These are phyloP conservation scores for Calocera viscosa DNA, from an alignment of 768 basidiomycete genomes.

Conservation along the genomic window DNA sequence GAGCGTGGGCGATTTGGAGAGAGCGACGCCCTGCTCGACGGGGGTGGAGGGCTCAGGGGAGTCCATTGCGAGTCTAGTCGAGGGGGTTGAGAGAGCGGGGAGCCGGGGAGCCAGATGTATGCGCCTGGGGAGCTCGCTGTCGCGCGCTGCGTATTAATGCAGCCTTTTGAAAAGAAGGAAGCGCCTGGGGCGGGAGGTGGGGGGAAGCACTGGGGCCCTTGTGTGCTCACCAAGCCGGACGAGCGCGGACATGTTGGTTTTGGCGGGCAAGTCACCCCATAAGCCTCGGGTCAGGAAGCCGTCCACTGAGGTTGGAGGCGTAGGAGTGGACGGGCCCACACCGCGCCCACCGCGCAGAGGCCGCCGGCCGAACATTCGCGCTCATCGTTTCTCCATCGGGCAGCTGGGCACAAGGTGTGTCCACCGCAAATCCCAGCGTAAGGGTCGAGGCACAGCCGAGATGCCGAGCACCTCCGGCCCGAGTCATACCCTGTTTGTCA, in stretches of 20 bases:
- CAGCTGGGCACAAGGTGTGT: neutral
- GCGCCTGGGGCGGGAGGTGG: neutral
- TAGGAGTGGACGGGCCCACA: neutral
- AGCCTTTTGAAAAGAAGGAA: neutral
- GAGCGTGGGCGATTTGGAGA: slow-evolving; percentile 7
- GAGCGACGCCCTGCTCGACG: neutral
- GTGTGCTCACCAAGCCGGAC: too few species aligned
- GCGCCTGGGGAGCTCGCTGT: neutral
- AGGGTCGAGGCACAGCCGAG: neutral
- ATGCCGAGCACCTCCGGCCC: neutral
- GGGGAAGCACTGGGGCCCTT: neutral
- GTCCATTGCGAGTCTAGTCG: neutral
- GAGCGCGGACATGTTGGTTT: too few species aligned
- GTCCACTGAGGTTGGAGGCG: neutral
- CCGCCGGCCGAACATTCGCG: neutral
- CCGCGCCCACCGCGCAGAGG: neutral
- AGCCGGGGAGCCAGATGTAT: neutral
- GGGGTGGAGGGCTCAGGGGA: slow-evolving; percentile 1
- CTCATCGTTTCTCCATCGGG: neutral
- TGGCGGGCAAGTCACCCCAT: too few species aligned
- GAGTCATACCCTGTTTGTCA: neutral
- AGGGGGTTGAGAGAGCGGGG: neutral
- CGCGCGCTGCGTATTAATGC: neutral
- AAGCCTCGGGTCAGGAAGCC: too few species aligned
- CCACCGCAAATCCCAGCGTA: neutral